Conservation (phyloP, 129 eudicot species). For the Flaveria trinervia region DNA sequence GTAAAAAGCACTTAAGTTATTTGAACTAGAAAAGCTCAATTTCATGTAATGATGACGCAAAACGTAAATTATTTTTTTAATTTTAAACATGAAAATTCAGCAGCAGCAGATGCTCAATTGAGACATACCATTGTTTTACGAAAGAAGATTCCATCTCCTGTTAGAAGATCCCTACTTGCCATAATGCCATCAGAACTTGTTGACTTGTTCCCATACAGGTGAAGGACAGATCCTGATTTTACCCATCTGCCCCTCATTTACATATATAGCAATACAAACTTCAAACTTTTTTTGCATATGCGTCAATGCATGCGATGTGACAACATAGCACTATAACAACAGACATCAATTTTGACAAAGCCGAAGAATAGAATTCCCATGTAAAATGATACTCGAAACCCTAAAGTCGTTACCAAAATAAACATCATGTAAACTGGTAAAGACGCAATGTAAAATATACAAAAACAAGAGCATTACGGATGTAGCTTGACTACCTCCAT, state of each 20-base stretch:
- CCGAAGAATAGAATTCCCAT: slow-evolving; percentile 22
- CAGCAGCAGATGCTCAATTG: not conserved
- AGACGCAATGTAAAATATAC: slow-evolving; percentile 35
- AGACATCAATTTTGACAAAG: slow-evolving; percentile 1
- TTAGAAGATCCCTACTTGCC: not conserved
- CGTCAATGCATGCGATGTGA: not conserved
- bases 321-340: slow-evolving; percentile 11
- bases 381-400: slow-evolving; percentile 21
- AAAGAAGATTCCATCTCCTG: not conserved
- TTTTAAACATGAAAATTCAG: not conserved
- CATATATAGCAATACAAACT: slow-evolving; percentile 12
- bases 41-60: not conserved
- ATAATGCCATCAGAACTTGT: not conserved
- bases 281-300: slow-evolving; percentile 15
- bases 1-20: not conserved
- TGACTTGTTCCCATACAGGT: not conserved
- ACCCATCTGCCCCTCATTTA: slow-evolving; percentile 7
- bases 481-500: slow-evolving; percentile 31
- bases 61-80: not conserved
- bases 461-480: slow-evolving; percentile 38
- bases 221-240: not conserved
- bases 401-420: slow-evolving; percentile 30
- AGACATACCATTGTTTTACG: not conserved
- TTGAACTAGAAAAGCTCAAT: slow-evolving; percentile 11
- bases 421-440: slow-evolving; percentile 36